Base-by-base conservation (phyloP, 1,284 basidiomycete genomes). In the Sporisorium graminicola region DNA sequence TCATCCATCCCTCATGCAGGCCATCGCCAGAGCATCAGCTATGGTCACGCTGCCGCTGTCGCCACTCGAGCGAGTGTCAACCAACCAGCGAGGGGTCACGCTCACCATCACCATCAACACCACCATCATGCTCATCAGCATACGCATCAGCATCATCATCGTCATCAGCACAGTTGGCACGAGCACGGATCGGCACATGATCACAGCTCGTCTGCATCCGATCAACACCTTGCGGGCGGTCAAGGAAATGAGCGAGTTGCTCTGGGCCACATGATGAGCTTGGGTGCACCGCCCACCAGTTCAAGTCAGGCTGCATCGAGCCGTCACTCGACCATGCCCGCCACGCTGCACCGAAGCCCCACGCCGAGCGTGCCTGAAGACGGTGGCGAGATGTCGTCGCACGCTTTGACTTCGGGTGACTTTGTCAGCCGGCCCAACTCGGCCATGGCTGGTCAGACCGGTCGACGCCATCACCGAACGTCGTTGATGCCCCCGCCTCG, bases 321-420 rank as follows among this genome's bases (percentile, higher is more conserved):
- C 1, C 67, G 79, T 16, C 81, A 82, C 46, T 65, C 77, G 24
- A 79, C 77, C 26, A 77, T 77, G 77, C 77, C 77, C 0, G 65
- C 64, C 43, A 73, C 72, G 10, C 55, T 75, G 37, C 74, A 75
- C 16, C 73, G 81, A 2, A 79, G 65, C 12, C 57, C 68, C 0
- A 82, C 81, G 26, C 81, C 81, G 1, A 71, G 68, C 33, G 81
- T 82, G 18, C 81, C 81, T 13, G 81, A 82, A 63, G 71, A 82
- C 50, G 81, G 81, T 22, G 81, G 77, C 24, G 81, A 82, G 43
- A 82, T 82, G 81, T 49, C 78, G 16, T 68, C 70, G 29, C 74
- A 70, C 20, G 70, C 67, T 44, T 55, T 76, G 20, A 76, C 72
- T 6, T 64, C 61, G 22, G 65, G 68, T 20, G 73, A 72, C 24